These are phyloP conservation scores for Amanita subjunquillea DNA, from an alignment of 768 basidiomycete species.

Conservation along the genomic window DNA sequence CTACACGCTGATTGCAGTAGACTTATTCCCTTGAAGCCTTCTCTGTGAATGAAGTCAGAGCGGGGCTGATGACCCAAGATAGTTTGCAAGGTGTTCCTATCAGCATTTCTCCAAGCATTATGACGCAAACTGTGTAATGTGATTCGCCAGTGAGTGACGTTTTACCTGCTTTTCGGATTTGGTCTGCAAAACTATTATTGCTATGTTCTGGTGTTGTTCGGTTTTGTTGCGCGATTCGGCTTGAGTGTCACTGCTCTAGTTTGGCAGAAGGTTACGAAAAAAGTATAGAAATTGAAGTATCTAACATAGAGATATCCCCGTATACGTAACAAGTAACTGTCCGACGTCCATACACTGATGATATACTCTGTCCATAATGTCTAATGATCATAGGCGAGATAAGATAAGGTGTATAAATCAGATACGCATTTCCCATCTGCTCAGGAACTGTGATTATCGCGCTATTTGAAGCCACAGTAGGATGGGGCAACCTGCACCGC, in stretches of 20 bases:
- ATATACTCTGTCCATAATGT: no score
- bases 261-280: no score
- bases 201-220: conserved; percentile 81
- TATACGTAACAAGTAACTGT: no score
- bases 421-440: background rate
- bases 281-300: conserved; percentile 31
- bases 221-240: conserved; percentile 75
- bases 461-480: conserved; percentile 33
- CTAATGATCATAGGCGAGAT: background rate
- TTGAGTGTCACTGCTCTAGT: conserved; percentile 65
- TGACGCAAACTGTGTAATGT: conserved; percentile 66
- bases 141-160: background rate
- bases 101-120: conserved; percentile 66
- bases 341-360: no score
- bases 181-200: conserved; percentile 74
- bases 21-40: conserved; percentile 77
- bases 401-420: background rate
- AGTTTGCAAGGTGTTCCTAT: conserved; percentile 75
- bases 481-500: conserved; percentile 33
- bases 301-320: no score
- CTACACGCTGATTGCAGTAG: conserved; percentile 92
- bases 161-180: conserved; percentile 74
- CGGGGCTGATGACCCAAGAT: conserved; percentile 79
- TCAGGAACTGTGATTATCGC: background rate
- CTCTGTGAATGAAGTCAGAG: conserved; percentile 84